Base-by-base conservation (phyloP, 2,329 filamentous ascomycete genomes). In the Aspergillus carbonarius region DNA sequence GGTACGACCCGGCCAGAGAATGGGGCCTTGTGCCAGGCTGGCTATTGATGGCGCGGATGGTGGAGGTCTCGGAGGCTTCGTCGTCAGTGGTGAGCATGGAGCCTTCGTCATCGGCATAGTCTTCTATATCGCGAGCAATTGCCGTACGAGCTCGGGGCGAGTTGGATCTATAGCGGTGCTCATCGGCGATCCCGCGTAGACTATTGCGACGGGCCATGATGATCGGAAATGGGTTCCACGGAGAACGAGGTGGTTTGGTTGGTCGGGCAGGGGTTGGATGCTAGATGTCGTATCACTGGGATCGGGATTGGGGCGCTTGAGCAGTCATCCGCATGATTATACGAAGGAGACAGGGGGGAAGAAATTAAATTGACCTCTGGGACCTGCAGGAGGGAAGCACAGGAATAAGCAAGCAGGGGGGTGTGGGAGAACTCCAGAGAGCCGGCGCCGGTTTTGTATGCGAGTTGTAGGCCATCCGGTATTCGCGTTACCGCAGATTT, bases 61-160 rank as follows among this genome's bases (percentile, higher is more conserved):
- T 77, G 52, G 75, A 73, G 10, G 68, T 67, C 40, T 76, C 76
- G 20, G 71, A 74, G 46, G 79, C 75, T 5, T 73, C 71, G 4
- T 74, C 74, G 12, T 74, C 72, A 25, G 51, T 78, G 71, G 53
- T 75, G 46, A 60, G 72, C 65, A 58, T 56, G 62, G 68, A 71
- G 17, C 60, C 64, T 65, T 85, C 84, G 54, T 85, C 81, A 34
- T 87, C 85, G 4, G 83, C 82, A 60, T 85, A 88, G 52, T 85
- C 84, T 35, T 86, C 87, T 7, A 91, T 76, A 70, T 92, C 88
- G 37, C 84, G 81, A 6, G 86, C 86, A 58, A 92, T 79, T 34
- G 85, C 83, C 30, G 84, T 83, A 62, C 89, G 85, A 1, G 86
- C 88, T 49, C 89, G 79, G 20, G 88, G 87, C n/a, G 88, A 88